Evolutionary conservation across 495 filamentous ascomycete species (phyloP).

Genomic region (Penicillium steckii): DNA sequence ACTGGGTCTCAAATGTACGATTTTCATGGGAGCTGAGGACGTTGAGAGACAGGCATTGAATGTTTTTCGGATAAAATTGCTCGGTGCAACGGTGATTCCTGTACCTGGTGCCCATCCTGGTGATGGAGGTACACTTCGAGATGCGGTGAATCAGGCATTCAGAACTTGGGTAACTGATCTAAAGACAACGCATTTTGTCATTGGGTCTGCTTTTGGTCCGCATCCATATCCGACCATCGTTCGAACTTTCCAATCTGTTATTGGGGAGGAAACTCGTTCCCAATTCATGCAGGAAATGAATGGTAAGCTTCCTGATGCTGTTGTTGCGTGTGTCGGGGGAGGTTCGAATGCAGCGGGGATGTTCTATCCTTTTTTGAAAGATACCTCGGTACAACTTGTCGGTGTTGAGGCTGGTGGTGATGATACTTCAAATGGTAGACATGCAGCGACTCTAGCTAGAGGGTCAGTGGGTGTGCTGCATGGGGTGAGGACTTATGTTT

Average conservation of each 20-base stretch:
- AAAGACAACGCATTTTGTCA: conserved; percentile 88
- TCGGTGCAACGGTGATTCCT: conserved; percentile 81
- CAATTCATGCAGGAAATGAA: conserved; percentile 59
- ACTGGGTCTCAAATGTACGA: conserved; percentile 90
- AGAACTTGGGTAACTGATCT: conserved; percentile 83
- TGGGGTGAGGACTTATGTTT: conserved; percentile 7
- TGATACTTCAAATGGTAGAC: conserved; percentile 1
- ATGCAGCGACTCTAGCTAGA: conserved; percentile 8
- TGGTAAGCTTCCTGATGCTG: conserved; percentile 87
- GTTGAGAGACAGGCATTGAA: conserved; percentile 90
- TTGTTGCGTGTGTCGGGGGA: conserved; percentile 95
- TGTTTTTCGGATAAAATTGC: conserved; percentile 89
- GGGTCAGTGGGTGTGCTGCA: conserved; percentile 10
- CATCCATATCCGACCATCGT: conserved; percentile 97
- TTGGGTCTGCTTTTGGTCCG: conserved; percentile 90
- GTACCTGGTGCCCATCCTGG: conserved; percentile 58
- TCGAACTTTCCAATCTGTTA: conserved; percentile 90
- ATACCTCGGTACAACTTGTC: conserved; percentile 76
- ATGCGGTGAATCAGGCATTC: conserved; percentile 91
- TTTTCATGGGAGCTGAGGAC: conserved; percentile 96
- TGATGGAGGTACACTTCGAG: conserved; percentile 77
- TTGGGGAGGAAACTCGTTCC: conserved; percentile 84
- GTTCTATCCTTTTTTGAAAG: conserved; percentile 91
- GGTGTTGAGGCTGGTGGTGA: conserved; percentile 73
- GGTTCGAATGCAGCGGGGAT: conserved; percentile 88